phyloP scores from a whole-genome alignment of 2,329 filamentous ascomycete genomes.

The Stachybotrys chlorohalonatus region DNA sequence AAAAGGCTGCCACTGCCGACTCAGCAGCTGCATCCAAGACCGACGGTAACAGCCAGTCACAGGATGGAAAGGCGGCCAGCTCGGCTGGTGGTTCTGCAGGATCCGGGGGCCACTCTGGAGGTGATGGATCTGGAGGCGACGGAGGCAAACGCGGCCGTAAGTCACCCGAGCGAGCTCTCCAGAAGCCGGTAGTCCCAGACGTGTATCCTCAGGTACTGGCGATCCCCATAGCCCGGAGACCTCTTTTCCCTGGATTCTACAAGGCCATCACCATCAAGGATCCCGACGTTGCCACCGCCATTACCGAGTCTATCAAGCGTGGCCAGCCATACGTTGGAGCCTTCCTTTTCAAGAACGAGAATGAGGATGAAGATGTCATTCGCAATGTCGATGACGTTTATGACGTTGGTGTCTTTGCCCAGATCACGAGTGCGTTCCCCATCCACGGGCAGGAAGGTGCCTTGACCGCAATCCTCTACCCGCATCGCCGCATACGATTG shows the following conservation, averaged over 20 bases:
- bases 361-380: conserved; percentile 88
- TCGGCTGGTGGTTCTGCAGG: conserved; percentile 43
- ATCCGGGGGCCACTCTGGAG: conserved; percentile 35
- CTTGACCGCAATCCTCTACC: conserved; percentile 89
- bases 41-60: conserved; percentile 23
- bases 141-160: conserved; percentile 66
- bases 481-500: conserved; percentile 87
- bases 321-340: conserved; percentile 96
- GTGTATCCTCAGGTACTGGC: conserved; percentile 97
- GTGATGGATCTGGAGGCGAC: conserved; percentile 48
- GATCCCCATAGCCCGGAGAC: conserved; percentile 88
- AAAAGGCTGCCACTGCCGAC: conserved; percentile 38
- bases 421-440: conserved; percentile 94
- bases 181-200: conserved; percentile 85
- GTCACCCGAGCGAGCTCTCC: conserved; percentile 62
- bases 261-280: conserved; percentile 97
- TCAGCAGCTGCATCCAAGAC: conserved; percentile 35
- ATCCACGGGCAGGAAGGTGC: conserved; percentile 77
- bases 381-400: conserved; percentile 85
- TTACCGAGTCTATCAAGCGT: conserved; percentile 92
- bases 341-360: conserved; percentile 94
- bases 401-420: conserved; percentile 92
- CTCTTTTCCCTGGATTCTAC: conserved; percentile 95
- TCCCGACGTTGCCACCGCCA: conserved; percentile 80
- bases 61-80: conserved; percentile 47